Conservation (phyloP, 1,139 yeast species). For the Kodamaea ohmeri region DNA sequence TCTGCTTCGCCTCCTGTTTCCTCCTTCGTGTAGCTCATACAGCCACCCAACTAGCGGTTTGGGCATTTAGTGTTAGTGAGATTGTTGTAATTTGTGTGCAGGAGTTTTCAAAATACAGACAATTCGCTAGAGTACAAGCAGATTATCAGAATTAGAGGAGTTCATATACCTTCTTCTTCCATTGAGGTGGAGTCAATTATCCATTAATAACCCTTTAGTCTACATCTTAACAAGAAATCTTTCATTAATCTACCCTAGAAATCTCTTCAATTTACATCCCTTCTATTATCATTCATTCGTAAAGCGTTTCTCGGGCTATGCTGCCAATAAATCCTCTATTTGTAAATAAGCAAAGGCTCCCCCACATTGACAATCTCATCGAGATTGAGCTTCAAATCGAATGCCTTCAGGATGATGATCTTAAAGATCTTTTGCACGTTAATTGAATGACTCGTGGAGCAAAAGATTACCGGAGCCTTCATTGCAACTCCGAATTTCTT, state of each 20-base stretch:
- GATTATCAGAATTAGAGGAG: no score
- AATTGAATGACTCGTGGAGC: constrained; percentile 90
- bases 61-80: constrained; percentile 10
- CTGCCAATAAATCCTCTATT: constrained; percentile 14
- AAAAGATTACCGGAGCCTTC: constrained; percentile 87
- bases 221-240: not conserved
- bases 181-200: no score
- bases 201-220: not conserved
- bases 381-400: constrained; percentile 77
- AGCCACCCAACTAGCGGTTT: constrained; percentile 32
- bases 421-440: constrained; percentile 94
- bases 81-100: not conserved
- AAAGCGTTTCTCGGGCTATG: not conserved
- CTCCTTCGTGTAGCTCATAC: constrained; percentile 13
- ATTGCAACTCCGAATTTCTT: constrained; percentile 86
- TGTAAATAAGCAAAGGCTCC: constrained; percentile 83
- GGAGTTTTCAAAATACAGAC: no score
- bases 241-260: not conserved
- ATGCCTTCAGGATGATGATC: constrained; percentile 86
- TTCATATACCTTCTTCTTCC: no score
- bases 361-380: constrained; percentile 84
- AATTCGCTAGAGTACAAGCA: no score
- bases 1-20: constrained; percentile 20
- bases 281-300: constrained; percentile 2
- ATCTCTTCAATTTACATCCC: not conserved